Conservation (phyloP, 2,329 filamentous ascomycete species). For the Pestalotiopsis sp. region DNA sequence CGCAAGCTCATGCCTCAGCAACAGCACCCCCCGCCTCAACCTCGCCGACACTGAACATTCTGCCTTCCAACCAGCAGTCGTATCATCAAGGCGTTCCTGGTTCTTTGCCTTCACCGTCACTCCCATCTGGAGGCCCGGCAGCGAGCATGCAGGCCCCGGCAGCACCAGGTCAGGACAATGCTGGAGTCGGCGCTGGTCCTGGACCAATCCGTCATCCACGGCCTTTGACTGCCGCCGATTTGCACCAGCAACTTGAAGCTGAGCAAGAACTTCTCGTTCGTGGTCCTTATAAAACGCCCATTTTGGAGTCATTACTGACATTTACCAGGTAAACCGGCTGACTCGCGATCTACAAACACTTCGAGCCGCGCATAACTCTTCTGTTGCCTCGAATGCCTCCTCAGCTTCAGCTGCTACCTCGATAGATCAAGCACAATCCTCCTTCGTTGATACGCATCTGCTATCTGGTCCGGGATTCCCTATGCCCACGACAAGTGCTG, state of each 20-base stretch:
- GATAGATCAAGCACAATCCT: slow-evolving; percentile 44
- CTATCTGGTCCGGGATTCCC: slow-evolving; percentile 61
- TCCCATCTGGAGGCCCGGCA: slow-evolving; percentile 20
- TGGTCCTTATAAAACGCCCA: slow-evolving; percentile 15
- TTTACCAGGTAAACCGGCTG: slow-evolving; percentile 79
- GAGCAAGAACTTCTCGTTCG: slow-evolving; percentile 91
- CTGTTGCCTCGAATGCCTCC: slow-evolving; percentile 67
- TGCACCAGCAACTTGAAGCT: slow-evolving; percentile 89
- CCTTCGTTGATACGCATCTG: slow-evolving; percentile 52
- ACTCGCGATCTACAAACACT: slow-evolving; percentile 86
- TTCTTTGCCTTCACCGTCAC: slow-evolving; percentile 34
- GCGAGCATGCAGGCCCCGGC: slow-evolving; percentile 33
- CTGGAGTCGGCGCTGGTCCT: slow-evolving; percentile 57
- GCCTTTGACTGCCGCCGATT: slow-evolving; percentile 84
- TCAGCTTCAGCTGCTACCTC: slow-evolving; percentile 58
- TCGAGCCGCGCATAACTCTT: slow-evolving; percentile 71
- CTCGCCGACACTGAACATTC: slow-evolving; percentile 55
- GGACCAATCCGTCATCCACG: slow-evolving; percentile 84
- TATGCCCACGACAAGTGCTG: slow-evolving; percentile 50
- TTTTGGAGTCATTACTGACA: slow-evolving; percentile 6
- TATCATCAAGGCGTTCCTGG: slow-evolving; percentile 34
- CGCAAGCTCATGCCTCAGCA: slow-evolving; percentile 19
- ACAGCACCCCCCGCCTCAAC: slow-evolving; percentile 35
- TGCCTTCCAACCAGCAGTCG: slow-evolving; percentile 51
- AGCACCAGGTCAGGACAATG: slow-evolving; percentile 36